Percentiles rank a stretch among this genome's conserved stretches.
These are phyloP conservation scores for Martiniozyma asiatica DNA, from an alignment of 1,139 yeast genomes.

Conservation along the genomic window DNA sequence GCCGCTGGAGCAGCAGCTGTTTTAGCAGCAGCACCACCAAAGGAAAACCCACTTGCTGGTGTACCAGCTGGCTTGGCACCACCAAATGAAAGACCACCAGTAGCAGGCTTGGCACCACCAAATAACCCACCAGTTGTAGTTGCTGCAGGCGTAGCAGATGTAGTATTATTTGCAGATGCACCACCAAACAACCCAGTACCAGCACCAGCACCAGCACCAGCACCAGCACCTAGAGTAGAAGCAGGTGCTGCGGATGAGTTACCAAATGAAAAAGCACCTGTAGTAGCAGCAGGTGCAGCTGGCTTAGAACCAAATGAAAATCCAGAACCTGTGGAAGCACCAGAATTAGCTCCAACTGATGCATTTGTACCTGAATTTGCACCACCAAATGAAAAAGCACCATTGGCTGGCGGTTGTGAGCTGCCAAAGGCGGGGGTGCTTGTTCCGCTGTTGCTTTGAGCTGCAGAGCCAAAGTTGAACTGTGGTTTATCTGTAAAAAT, in stretches of 20 bases:
- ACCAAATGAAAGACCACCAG: slow-evolving; percentile 21
- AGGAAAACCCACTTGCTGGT: slow-evolving; percentile 16
- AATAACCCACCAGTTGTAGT: slow-evolving; percentile 5
- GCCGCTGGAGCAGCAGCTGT: slow-evolving; percentile 2
- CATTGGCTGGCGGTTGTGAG: slow-evolving; percentile 3
- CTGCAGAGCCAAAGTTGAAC: not conserved
- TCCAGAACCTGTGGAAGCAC: slow-evolving; percentile 9
- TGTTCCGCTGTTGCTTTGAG: not conserved
- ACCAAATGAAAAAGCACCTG: slow-evolving; percentile 20
- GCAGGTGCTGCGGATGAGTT: slow-evolving; percentile 12
- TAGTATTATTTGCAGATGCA: slow-evolving; percentile 7
- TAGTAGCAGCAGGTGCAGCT: slow-evolving; percentile 4
- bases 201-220: slow-evolving; percentile 5
- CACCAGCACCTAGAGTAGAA: slow-evolving; percentile 1
- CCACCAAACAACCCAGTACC: slow-evolving; percentile 19
- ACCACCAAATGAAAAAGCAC: slow-evolving; percentile 5
- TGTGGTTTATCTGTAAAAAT: too few species aligned
- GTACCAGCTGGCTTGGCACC: slow-evolving; percentile 18
- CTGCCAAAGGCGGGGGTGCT: not conserved
- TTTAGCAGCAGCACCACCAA: slow-evolving; percentile 14
- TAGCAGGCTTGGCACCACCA: slow-evolving; percentile 7
- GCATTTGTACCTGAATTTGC: slow-evolving; percentile 1
- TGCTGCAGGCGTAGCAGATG: slow-evolving; percentile 12
- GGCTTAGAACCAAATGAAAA: slow-evolving; percentile 18
- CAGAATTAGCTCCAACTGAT: slow-evolving; percentile 13